Evolutionary conservation across 257 asterid genomes (phyloP), one percentile per base, ranked within the genome.

Genomic region (Primulina tabacum): DNA sequence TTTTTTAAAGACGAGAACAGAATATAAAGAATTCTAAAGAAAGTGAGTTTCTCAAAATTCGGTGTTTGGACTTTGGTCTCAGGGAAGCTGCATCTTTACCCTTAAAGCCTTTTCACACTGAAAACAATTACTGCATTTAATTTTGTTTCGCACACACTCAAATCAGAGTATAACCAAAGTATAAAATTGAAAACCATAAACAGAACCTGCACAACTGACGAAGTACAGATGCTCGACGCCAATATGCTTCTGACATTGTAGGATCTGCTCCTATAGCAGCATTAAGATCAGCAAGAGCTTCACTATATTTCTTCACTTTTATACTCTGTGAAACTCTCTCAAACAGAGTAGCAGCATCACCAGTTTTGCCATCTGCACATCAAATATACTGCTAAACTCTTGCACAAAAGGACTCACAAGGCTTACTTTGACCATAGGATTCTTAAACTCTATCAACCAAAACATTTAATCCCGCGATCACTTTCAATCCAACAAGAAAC

Each of bases 211-310:
- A 89, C 69, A 88, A 28, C 64, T 85, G 93, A 69, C 97, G 95
- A 62, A 90, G 90, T 71, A 92, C 67, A 21, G 95, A 92, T 58
- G 97, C 95, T 64, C 89, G 82, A 68, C 79, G 97, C 88, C 81
- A 79, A 72, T 88, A 87, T 29, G 97, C 98, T 74, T 90, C 92
- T 58, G 93, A 87, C 47, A 90, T 82, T 18, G 90, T 73, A 61
- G 97, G 97, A 74, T 92, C 97, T 71, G 89, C 87, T 73, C 90
- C 90, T 75, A 92, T 82, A 67, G 97, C 97, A 68, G 98, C 71
- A 76, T 92, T 88, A 63, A 92, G 89, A 60, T 92, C 93, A 69
- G 82, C 77, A 33, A 92, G 95, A 61, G 96, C 97, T 74, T 92
- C 98, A 43, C 93, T 85, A 43, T 87, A 92, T 81, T 81, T 88